phyloP scores from a whole-genome alignment of 768 basidiomycete genomes.

The Suillus clintonianus region DNA sequence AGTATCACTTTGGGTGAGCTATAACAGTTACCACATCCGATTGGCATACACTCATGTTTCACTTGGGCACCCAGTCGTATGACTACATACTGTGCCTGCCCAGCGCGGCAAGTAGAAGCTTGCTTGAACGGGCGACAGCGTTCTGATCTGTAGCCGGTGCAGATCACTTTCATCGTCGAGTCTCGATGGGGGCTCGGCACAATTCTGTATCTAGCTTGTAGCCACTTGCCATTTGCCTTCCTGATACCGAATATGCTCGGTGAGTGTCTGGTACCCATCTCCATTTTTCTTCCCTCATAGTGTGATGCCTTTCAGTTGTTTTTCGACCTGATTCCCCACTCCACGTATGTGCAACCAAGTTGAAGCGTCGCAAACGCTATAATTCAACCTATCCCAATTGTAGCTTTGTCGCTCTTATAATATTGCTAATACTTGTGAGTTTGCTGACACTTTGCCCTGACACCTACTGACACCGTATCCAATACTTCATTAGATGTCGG shows the following conservation, averaged over 20 bases:
- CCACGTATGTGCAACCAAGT: not conserved
- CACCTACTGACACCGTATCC: not conserved
- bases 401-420: not conserved
- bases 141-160: not conserved
- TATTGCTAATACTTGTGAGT: not conserved
- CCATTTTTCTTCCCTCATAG: not conserved
- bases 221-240: not conserved
- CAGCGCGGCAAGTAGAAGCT: not conserved
- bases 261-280: not conserved
- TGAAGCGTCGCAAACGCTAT: not conserved
- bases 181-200: not conserved
- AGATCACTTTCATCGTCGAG: constrained; percentile 44
- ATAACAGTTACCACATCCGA: not conserved
- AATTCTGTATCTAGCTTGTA: not conserved
- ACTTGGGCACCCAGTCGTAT: not conserved
- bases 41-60: not conserved
- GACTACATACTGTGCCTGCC: not conserved
- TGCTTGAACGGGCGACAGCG: too few species aligned
- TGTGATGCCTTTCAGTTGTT: not conserved
- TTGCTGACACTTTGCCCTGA: not conserved
- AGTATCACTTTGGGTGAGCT: not conserved
- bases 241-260: not conserved
- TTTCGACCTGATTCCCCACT: not conserved
- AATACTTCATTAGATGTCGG: not conserved
- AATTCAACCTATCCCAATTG: not conserved